phyloP scores from a whole-genome alignment of 169 alveolate species.

The Eimeria sp. region DNA sequence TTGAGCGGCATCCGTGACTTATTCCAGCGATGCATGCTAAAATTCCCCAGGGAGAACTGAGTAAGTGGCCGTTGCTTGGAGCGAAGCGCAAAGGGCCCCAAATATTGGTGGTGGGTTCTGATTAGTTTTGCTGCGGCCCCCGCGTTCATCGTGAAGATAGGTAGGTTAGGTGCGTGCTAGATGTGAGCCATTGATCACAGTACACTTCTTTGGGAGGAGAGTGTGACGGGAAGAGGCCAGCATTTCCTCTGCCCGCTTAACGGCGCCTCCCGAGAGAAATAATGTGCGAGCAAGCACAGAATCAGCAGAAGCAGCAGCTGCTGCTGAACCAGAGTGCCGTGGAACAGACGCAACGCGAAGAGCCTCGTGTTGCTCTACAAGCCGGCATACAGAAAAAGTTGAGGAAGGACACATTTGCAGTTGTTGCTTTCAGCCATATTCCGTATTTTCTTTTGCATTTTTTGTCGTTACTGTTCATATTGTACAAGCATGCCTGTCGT shows the following conservation, averaged over 20 bases:
- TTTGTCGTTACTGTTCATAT: neutral
- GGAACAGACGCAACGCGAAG: constrained; percentile 75
- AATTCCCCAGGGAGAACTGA: neutral
- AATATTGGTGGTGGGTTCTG: neutral
- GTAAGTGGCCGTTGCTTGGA: neutral
- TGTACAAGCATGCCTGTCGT: too few species aligned
- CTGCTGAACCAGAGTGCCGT: constrained; percentile 27
- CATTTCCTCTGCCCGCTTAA: constrained; percentile 45
- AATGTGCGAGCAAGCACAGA: neutral
- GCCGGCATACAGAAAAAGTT: constrained; percentile 15
- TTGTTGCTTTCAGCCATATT: neutral
- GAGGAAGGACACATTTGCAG: neutral
- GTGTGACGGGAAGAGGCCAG: neutral
- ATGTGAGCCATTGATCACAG: too few species aligned
- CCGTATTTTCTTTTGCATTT: neutral
- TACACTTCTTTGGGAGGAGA: neutral
- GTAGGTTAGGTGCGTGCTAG: neutral
- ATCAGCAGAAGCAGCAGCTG: constrained; percentile 23
- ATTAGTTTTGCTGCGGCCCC: neutral
- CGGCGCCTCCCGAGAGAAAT: constrained; percentile 37
- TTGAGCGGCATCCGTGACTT: neutral
- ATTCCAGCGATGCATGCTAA: neutral
- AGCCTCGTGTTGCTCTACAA: constrained; percentile 71
- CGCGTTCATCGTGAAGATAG: neutral
- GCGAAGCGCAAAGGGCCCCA: neutral